These are phyloP conservation scores for Barbatosphaeria neglecta DNA, from an alignment of 495 filamentous ascomycete species.

Conservation along the genomic window DNA sequence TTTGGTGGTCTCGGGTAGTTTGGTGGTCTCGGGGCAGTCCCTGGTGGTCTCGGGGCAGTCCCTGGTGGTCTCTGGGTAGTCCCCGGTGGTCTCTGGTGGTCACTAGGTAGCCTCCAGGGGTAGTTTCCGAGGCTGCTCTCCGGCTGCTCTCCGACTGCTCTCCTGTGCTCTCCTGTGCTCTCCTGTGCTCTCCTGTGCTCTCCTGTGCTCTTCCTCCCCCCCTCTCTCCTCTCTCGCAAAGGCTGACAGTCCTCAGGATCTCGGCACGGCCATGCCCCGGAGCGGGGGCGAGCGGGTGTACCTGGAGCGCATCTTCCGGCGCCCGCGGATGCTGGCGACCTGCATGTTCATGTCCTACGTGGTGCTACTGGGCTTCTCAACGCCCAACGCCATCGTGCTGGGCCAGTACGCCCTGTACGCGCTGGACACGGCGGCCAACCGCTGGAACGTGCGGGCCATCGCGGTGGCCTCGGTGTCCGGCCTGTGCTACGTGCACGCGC, in stretches of 20 bases:
- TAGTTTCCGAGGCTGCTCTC: too few species aligned
- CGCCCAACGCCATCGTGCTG: conserved; percentile 55
- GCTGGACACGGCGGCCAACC: conserved; percentile 37
- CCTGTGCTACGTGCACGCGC: conserved; percentile 44
- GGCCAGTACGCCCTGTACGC: conserved; percentile 57
- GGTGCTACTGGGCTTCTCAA: conserved; percentile 38
- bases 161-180: too few species aligned
- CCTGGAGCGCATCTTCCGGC: conserved; percentile 51
- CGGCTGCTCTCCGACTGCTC: too few species aligned
- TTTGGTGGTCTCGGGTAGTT: too few species aligned
- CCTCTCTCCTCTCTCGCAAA: too few species aligned
- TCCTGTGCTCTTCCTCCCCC: too few species aligned
- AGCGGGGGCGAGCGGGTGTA: conserved; percentile 47
- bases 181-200: too few species aligned
- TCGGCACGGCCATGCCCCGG: conserved; percentile 41
- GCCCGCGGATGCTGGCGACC: conserved; percentile 48
- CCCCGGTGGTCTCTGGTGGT: too few species aligned
- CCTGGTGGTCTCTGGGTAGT: too few species aligned
- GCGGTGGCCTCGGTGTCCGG: conserved; percentile 48
- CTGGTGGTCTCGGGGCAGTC: too few species aligned
- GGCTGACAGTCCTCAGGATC: conserved; percentile 17
- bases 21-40: too few species aligned
- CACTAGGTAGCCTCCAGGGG: background rate
- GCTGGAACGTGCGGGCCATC: conserved; percentile 50
- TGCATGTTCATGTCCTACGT: conserved; percentile 50